These are phyloP conservation scores for Phytophthora pluvialis DNA, from an alignment of 352 stramenopile species.

Conservation along the genomic window DNA sequence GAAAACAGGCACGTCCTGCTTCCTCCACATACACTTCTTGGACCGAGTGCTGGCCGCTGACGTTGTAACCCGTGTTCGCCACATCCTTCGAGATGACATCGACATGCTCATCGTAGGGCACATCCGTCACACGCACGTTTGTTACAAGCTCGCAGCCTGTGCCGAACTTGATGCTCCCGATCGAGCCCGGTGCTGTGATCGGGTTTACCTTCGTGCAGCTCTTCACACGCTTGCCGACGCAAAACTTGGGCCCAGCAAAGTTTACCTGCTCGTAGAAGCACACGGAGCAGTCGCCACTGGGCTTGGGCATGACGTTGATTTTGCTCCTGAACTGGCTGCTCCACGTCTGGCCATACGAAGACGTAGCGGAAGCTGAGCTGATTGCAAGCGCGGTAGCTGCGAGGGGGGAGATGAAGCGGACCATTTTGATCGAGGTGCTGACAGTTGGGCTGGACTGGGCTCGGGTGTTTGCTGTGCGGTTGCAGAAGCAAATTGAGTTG, in stretches of 20 bases:
- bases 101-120: conserved; percentile 44
- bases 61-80: conserved; percentile 42
- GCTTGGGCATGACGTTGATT: conserved; percentile 32
- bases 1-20: conserved; percentile 49
- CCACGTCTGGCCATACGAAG: conserved; percentile 22
- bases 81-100: conserved; percentile 39
- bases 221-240: conserved; percentile 40
- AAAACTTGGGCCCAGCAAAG: conserved; percentile 40
- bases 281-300: conserved; percentile 35
- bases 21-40: conserved; percentile 57
- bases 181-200: conserved; percentile 43
- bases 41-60: conserved; percentile 35
- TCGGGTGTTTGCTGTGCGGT: background rate
- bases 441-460: background rate
- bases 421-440: conserved; percentile 22
- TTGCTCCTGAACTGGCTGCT: conserved; percentile 35
- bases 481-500: conserved; percentile 23
- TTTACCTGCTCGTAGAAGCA: conserved; percentile 53
- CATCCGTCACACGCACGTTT: conserved; percentile 47
- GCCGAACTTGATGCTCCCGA: conserved; percentile 56
- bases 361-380: conserved; percentile 11
- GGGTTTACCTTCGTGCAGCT: conserved; percentile 37
- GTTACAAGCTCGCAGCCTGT: conserved; percentile 43
- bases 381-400: conserved; percentile 9
- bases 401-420: conserved; percentile 4